These are phyloP conservation scores for Neurospora sp. DNA, from an alignment of 495 filamentous ascomycete species.

Conservation along the genomic window DNA sequence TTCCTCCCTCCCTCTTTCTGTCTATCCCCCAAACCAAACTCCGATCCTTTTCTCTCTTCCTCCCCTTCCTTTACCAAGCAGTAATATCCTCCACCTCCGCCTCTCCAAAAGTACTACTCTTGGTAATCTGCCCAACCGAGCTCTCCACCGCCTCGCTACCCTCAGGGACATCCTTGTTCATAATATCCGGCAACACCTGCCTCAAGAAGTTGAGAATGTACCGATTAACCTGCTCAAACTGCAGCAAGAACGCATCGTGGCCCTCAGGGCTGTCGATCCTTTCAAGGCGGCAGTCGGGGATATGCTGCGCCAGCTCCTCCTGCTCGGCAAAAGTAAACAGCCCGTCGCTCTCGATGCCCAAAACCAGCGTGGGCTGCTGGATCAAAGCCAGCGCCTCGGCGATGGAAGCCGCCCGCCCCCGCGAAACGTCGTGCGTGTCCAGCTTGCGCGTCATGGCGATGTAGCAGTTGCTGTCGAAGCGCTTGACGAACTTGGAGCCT, in stretches of 20 bases:
- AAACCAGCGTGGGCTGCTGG: slow-evolving; percentile 75
- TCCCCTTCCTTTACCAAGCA: slow-evolving; percentile 56
- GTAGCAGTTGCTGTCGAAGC: slow-evolving; percentile 97
- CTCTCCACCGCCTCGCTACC: slow-evolving; percentile 30
- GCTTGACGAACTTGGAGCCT: slow-evolving; percentile 88
- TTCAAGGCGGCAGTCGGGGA: slow-evolving; percentile 65
- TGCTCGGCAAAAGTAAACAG: slow-evolving; percentile 96
- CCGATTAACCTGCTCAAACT: slow-evolving; percentile 92
- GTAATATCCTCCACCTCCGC: slow-evolving; percentile 96
- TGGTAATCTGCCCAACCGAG: slow-evolving; percentile 45
- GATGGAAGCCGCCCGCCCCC: slow-evolving; percentile 54
- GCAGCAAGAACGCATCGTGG: slow-evolving; percentile 90
- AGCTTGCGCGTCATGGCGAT: slow-evolving; percentile 97
- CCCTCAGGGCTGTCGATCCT: slow-evolving; percentile 90
- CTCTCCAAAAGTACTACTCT: slow-evolving; percentile 85
- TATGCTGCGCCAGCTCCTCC: slow-evolving; percentile 75
- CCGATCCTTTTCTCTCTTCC: neutral
- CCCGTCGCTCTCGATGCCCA: slow-evolving; percentile 91
- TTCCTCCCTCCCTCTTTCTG: neutral
- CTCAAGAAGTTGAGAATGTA: slow-evolving; percentile 79
- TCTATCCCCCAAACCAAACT: neutral
- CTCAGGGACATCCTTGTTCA: slow-evolving; percentile 47
- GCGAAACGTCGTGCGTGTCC: slow-evolving; percentile 93
- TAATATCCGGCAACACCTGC: slow-evolving; percentile 77
- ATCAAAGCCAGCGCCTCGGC: slow-evolving; percentile 68